Evolutionary conservation across 352 stramenopile genomes (phyloP), one percentile per base, ranked within the genome.

Genomic region (Phytophthora foliorum): DNA sequence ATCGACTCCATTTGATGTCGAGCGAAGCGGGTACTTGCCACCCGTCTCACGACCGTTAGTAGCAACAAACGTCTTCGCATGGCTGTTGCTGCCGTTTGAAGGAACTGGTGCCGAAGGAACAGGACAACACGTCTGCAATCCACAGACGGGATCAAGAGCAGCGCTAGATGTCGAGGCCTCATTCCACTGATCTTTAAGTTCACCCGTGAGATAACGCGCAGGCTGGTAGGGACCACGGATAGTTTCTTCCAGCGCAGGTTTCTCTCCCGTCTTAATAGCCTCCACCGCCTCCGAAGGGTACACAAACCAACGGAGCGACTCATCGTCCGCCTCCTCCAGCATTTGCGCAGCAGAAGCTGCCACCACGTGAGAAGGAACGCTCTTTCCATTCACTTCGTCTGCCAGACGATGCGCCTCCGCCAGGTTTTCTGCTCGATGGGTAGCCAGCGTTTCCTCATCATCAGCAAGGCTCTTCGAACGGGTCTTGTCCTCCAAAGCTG

Each of bases 261-360:
- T 98, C 74, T 57, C 94, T 65, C 78, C 76, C 10, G 27, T 88
- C 88, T 87, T 99, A 81, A 77, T 86, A 66, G 54, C 96, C 79
- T 83, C 98, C 94, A 54, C 89, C 87, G 77, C 86, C 64, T 95
- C 86, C 0, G 79, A 81, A 31, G 88, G 86, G 53, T 92, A 90
- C 14, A 85, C 79, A 36, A 92, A 94, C 86, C 86, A 95, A 34
- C 88, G 82, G 16, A 95, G 72, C 24, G 71, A 69, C 19, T 90
- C 84, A 19, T 82, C 74, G 9, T 82, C 74, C 11, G 74, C 65
- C 4, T 75, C 67, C 29, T 89, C 81, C 7, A 90, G 72, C 72
- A 89, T 91, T 66, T 83, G 78, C 0, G 69, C 63, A 17, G 68
- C 74, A 22, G 83, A 81, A 0, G 71, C 78, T 11, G 68, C 63